Conservation (phyloP, 345 rosid species). For the Cardiospermum halicacabum region DNA sequence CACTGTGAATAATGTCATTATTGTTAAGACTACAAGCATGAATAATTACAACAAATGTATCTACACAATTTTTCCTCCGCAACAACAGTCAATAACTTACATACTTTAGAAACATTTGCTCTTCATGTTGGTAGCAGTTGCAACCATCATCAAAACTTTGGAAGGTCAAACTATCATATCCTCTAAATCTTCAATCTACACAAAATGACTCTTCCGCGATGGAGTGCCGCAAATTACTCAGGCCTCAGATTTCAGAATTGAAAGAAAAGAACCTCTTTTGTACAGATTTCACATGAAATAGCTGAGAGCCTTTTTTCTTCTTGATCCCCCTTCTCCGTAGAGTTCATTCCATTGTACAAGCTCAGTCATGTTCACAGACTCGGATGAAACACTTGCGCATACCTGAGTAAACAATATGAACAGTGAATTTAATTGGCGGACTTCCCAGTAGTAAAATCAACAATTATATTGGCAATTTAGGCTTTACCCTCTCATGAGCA, state of each 20-base stretch:
- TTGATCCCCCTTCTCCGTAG: conserved; percentile 86
- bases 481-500: conserved; percentile 74
- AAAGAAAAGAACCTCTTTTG: conserved; percentile 28
- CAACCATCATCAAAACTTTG: conserved; percentile 19
- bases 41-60: conserved; percentile 24
- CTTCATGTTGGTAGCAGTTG: conserved; percentile 18
- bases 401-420: conserved; percentile 44
- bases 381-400: conserved; percentile 82
- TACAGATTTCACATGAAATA: conserved; percentile 71
- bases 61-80: conserved; percentile 19
- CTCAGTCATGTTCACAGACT: conserved; percentile 76
- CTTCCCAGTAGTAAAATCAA: neutral
- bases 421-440: neutral
- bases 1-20: neutral
- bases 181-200: conserved; percentile 37
- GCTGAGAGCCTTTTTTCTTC: conserved; percentile 74
- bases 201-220: conserved; percentile 30
- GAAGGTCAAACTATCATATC: conserved; percentile 19
- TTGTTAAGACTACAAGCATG: conserved; percentile 8
- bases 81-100: conserved; percentile 26
- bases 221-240: conserved; percentile 25
- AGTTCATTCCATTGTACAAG: conserved; percentile 84
- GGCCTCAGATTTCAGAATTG: conserved; percentile 18
- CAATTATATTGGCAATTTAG: neutral
- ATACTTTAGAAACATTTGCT: conserved; percentile 7